Conservation (phyloP, 2,329 filamentous ascomycete genomes). For the Davidsoniella virescens region DNA sequence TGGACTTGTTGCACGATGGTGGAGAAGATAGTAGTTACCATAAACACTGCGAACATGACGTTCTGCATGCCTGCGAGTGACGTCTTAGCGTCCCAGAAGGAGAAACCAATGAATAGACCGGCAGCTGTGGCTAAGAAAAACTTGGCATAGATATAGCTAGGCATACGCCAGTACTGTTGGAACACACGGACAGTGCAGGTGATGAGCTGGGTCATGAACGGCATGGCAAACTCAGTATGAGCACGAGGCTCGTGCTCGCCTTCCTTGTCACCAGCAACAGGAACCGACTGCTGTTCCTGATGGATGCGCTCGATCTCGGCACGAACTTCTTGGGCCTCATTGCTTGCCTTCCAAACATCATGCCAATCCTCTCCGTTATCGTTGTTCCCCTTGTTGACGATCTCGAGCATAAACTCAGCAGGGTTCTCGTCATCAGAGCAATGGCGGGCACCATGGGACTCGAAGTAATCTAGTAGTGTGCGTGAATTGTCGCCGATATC, state of each 20-base stretch:
- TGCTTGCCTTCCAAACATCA: slow-evolving; percentile 41
- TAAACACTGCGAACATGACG: slow-evolving; percentile 59
- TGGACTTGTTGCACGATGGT: slow-evolving; percentile 54
- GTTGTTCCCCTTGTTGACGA: slow-evolving; percentile 27
- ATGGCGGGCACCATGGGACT: slow-evolving; percentile 41
- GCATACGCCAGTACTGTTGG: slow-evolving; percentile 72
- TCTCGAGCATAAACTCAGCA: slow-evolving; percentile 57
- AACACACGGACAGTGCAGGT: slow-evolving; percentile 55
- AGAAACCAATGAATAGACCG: slow-evolving; percentile 59
- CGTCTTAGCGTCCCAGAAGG: slow-evolving; percentile 41
- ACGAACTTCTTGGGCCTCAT: slow-evolving; percentile 34
- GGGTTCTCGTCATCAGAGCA: slow-evolving; percentile 51
- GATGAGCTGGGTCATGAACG: slow-evolving; percentile 48
- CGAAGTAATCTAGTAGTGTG: slow-evolving; percentile 46
- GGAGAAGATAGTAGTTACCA: slow-evolving; percentile 59
- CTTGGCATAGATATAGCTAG: slow-evolving; percentile 64
- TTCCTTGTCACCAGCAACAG: slow-evolving; percentile 14
- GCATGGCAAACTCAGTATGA: slow-evolving; percentile 60
- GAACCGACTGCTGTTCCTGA: slow-evolving; percentile 24
- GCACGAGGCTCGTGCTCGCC: slow-evolving; percentile 13
- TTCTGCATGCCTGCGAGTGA: slow-evolving; percentile 57
- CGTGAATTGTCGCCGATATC: slow-evolving; percentile 44
- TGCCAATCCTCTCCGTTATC: slow-evolving; percentile 44
- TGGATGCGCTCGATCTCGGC: slow-evolving; percentile 50
- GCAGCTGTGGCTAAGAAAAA: slow-evolving; percentile 40